These are phyloP conservation scores for Gilbertella persicaria DNA, from an alignment of 371 early-diverging fungal species.

Conservation along the genomic window DNA sequence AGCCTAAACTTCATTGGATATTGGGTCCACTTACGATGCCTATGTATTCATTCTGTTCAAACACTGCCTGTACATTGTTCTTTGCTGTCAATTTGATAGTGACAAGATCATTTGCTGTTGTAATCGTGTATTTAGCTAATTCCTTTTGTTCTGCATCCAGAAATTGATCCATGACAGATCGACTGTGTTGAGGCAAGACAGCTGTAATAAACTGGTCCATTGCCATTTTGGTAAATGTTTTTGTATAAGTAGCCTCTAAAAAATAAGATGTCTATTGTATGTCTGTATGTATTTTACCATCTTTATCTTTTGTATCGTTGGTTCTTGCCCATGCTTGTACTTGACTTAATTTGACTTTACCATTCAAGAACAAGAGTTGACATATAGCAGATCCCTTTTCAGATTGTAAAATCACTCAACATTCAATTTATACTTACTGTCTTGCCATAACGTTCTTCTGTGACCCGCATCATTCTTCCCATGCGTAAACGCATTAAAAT, in stretches of 20 bases:
- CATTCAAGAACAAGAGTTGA: conserved; percentile 30
- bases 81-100: conserved; percentile 52
- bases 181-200: conserved; percentile 59
- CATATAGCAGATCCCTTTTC: conserved; percentile 18
- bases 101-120: conserved; percentile 65
- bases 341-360: conserved; percentile 30
- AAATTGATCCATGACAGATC: conserved; percentile 57
- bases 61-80: conserved; percentile 52
- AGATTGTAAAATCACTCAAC: background rate
- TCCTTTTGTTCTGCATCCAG: conserved; percentile 67
- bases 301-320: conserved; percentile 22
- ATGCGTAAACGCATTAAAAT: conserved; percentile 67
- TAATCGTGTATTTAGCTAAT: conserved; percentile 47
- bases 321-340: conserved; percentile 25
- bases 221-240: conserved; percentile 60
- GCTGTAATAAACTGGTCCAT: conserved; percentile 63
- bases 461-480: conserved; percentile 61
- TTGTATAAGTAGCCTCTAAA: conserved; percentile 38
- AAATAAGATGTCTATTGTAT: background rate
- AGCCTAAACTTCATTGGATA: too few species aligned
- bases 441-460: conserved; percentile 65
- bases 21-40: too few species aligned
- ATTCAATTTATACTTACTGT: conserved; percentile 39
- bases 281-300: conserved; percentile 21
- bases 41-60: conserved; percentile 41